phyloP scores from a whole-genome alignment of 345 rosid genomes.

The Dipteronia dyeriana region DNA sequence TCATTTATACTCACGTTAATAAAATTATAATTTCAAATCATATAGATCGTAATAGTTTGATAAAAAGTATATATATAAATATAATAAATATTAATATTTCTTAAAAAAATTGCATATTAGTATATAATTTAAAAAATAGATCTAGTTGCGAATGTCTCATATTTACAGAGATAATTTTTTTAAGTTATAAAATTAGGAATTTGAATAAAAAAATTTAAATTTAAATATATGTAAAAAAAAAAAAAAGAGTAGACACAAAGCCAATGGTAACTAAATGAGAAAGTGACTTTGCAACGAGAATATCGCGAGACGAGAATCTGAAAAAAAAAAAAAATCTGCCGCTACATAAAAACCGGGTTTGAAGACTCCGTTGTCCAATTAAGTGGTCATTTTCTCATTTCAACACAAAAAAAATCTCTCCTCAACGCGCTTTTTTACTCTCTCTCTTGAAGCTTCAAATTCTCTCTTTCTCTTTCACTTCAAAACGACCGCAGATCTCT shows the following conservation, averaged over 20 bases:
- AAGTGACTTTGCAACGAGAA: conserved; percentile 15
- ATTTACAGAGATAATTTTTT: too few species aligned
- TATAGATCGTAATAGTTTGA: too few species aligned
- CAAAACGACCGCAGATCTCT: conserved; percentile 22
- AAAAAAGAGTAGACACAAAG: neutral
- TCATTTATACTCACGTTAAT: too few species aligned
- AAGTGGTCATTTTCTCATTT: neutral
- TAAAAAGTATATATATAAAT: too few species aligned
- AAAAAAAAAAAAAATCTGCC: neutral
- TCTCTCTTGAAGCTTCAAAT: conserved; percentile 28
- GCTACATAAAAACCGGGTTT: neutral
- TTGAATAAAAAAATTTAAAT: too few species aligned
- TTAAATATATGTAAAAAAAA: too few species aligned
- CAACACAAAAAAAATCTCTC: neutral
- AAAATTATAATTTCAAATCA: too few species aligned
- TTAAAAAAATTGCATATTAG: too few species aligned
- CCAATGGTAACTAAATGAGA: neutral
- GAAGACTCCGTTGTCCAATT: neutral
- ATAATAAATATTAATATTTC: too few species aligned
- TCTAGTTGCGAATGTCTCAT: too few species aligned
- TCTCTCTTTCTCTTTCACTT: neutral
- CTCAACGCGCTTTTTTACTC: conserved; percentile 17
- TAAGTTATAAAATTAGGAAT: too few species aligned
- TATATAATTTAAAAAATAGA: too few species aligned
- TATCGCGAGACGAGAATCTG: conserved; percentile 15